Conservation (phyloP, 2,329 filamentous ascomycete genomes). For the Aureobasidium sp. region DNA sequence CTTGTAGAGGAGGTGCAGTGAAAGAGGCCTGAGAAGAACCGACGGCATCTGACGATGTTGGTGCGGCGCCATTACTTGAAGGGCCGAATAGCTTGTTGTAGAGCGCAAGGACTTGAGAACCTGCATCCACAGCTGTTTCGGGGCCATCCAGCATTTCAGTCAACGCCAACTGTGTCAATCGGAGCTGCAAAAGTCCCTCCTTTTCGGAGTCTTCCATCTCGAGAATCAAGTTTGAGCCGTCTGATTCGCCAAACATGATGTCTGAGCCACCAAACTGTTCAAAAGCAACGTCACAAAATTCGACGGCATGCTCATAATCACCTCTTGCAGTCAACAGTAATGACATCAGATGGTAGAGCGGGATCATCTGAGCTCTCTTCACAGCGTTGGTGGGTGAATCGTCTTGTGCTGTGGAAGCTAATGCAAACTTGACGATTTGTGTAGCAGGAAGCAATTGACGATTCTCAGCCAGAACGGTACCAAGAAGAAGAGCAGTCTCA, state of each 20-base stretch:
- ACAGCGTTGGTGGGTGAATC: background rate
- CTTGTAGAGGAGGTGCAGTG: slow-evolving; percentile 23
- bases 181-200: slow-evolving; percentile 82
- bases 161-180: slow-evolving; percentile 86
- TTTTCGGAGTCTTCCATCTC: slow-evolving; percentile 80
- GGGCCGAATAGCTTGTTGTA: slow-evolving; percentile 76
- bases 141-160: slow-evolving; percentile 78
- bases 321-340: slow-evolving; percentile 79
- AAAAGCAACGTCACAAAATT: slow-evolving; percentile 83
- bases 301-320: slow-evolving; percentile 71
- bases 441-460: slow-evolving; percentile 74
- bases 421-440: slow-evolving; percentile 69
- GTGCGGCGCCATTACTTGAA: slow-evolving; percentile 38
- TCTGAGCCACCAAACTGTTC: slow-evolving; percentile 65
- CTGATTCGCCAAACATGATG: slow-evolving; percentile 1
- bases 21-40: slow-evolving; percentile 21
- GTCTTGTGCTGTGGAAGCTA: slow-evolving; percentile 48
- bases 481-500: slow-evolving; percentile 72
- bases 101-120: slow-evolving; percentile 73
- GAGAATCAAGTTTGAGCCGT: slow-evolving; percentile 50
- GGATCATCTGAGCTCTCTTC: slow-evolving; percentile 57
- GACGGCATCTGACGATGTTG: slow-evolving; percentile 39
- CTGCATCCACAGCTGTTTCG: slow-evolving; percentile 78
- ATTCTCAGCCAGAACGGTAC: slow-evolving; percentile 79
- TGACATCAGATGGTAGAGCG: slow-evolving; percentile 85